phyloP scores from a whole-genome alignment of 2,329 filamentous ascomycete genomes.

The Ophiocordyceps camponoti-leonardi region DNA sequence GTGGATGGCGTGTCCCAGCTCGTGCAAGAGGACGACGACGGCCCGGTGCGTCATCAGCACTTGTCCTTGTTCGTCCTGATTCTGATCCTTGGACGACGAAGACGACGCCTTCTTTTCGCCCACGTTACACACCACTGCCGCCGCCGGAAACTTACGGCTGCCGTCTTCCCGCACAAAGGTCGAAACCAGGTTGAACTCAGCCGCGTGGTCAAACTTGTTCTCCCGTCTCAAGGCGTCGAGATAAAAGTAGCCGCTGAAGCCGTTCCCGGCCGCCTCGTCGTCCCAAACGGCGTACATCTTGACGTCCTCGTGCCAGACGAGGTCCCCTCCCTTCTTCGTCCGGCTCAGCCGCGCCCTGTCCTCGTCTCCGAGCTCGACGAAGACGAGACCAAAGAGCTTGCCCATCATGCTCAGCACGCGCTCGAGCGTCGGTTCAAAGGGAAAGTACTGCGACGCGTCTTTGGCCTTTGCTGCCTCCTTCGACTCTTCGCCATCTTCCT shows the following conservation, averaged over 20 bases:
- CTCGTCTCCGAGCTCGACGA: conserved; percentile 52
- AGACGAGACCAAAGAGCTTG: conserved; percentile 62
- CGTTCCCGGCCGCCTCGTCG: conserved; percentile 49
- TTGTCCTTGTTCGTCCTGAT: too few species aligned
- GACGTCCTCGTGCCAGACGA: conserved; percentile 73
- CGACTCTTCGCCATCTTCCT: too few species aligned
- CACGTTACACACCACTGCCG: conserved; percentile 73
- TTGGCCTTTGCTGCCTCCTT: too few species aligned
- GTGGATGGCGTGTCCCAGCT: conserved; percentile 55
- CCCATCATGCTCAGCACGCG: conserved; percentile 77
- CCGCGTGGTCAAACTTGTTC: conserved; percentile 73
- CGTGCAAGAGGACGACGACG: conserved; percentile 69
- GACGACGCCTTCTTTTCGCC: conserved; percentile 53
- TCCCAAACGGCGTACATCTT: conserved; percentile 72
- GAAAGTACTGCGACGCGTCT: conserved; percentile 72
- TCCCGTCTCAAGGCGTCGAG: conserved; percentile 64
- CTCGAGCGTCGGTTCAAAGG: conserved; percentile 52
- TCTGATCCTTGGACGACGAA: too few species aligned
- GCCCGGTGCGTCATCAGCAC: conserved; percentile 70
- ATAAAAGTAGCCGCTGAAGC: conserved; percentile 69
- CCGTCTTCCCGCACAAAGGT: conserved; percentile 51
- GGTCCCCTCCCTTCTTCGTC: conserved; percentile 51
- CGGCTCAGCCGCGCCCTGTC: conserved; percentile 49
- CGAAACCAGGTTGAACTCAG: conserved; percentile 69
- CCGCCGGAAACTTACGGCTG: conserved; percentile 57